Conservation (phyloP, 2,329 filamentous ascomycete species). For the Arachnomyces sp. region DNA sequence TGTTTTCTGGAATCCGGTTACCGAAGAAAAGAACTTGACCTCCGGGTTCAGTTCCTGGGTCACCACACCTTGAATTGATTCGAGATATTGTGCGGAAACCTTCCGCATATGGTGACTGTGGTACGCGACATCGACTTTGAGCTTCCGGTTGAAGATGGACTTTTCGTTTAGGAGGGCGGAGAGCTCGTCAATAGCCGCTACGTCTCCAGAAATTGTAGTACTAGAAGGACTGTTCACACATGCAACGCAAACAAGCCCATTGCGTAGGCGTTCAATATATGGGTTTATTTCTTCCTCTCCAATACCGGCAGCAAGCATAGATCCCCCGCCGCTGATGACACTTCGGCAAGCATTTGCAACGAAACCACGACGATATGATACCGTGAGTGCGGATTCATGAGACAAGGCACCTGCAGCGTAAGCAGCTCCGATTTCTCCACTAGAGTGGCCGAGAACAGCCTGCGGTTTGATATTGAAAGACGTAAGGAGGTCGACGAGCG, state of each 20-base stretch:
- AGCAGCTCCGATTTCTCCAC: constrained; percentile 21
- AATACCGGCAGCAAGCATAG: constrained; percentile 13
- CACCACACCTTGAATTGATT: background rate
- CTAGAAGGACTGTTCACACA: constrained; percentile 6
- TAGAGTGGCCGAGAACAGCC: constrained; percentile 17
- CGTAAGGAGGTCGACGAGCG: constrained; percentile 16
- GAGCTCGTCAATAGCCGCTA: constrained; percentile 28
- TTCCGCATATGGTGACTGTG: constrained; percentile 14
- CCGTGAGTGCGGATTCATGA: constrained; percentile 9
- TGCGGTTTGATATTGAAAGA: constrained; percentile 10
- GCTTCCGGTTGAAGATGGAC: constrained; percentile 1
- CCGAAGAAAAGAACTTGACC: constrained; percentile 1
- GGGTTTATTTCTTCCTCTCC: background rate
- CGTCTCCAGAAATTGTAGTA: constrained; percentile 22
- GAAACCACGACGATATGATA: constrained; percentile 16
- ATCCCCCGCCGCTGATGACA: background rate
- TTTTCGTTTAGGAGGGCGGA: background rate
- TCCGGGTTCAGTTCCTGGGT: background rate
- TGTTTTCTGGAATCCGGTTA: background rate
- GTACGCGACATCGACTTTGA: constrained; percentile 7
- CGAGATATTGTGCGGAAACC: background rate
- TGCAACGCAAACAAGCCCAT: constrained; percentile 9
- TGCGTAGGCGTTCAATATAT: background rate
- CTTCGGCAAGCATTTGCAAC: background rate
- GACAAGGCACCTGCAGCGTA: constrained; percentile 15